Evolutionary conservation across 2,329 filamentous ascomycete genomes (phyloP), one percentile per base, ranked within the genome.

Genomic region (Stromatinia cepivora): DNA sequence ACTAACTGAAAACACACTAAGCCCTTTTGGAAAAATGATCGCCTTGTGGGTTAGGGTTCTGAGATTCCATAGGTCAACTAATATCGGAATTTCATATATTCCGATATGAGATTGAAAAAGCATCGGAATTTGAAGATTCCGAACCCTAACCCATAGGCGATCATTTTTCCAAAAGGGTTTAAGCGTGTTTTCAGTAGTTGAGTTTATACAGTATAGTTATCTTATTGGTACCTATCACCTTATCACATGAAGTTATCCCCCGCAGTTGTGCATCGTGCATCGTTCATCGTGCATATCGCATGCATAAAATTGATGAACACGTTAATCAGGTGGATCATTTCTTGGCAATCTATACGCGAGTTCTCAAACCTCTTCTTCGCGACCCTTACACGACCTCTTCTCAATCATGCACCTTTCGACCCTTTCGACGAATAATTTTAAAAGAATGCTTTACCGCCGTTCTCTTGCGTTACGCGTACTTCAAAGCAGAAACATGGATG

Each of bases 261-360:
- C 39, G 39, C 39, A 42, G 53, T 6, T 22, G 34, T 36, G 31
- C 11, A 28, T 52, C 48, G 22, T 20, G 36, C 54, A 56, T 56
- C 22, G 45, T 63, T n/a, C 46, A 59, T 59, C 56, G 46, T 63
- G 61, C 46, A 42, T 42, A 15, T 15, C 7, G 13, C 39, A 39
- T 63, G 56, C 56, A 58, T 42, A 17, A 36, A 36, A 48, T 39
- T 63, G 59, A 63, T 50, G 45, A 34, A 28, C 45, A 62, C 45
- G 42, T 25, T 48, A 42, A 62, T 62, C 58, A 62, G 28, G 59
- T 20, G 46, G 59, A 25, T 63, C 13, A 62, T 36, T 62, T 3
- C 59, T 62, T 62, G 59, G 59, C 45, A 62, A 15, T 36, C 20
- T 42, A 62, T 63, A 50, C 45, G 59, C 59, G 59, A 63, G 17